Conservation (phyloP, 2,329 filamentous ascomycete species). For the Ophiostoma pallidulum region DNA sequence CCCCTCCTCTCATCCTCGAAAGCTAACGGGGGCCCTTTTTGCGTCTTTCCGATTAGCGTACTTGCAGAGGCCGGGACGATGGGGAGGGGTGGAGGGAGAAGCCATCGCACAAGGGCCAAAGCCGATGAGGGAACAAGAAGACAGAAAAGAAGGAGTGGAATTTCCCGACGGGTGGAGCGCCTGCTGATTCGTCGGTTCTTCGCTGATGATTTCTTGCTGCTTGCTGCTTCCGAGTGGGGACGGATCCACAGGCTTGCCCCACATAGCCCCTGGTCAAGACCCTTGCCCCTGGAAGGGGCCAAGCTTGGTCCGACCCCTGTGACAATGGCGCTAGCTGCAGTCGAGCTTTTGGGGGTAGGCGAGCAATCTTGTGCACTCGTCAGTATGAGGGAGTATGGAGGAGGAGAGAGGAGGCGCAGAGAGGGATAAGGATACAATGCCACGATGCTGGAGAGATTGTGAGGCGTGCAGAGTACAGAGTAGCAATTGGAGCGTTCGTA, state of each 20-base stretch:
- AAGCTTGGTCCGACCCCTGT: conserved; percentile 3
- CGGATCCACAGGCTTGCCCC: too few relatives aligned
- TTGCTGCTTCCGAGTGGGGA: too few relatives aligned
- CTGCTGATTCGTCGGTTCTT: conserved; percentile 3
- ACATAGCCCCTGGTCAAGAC: not conserved
- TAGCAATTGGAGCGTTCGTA: too few relatives aligned
- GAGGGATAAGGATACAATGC: too few relatives aligned
- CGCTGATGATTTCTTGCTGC: conserved; percentile 2
- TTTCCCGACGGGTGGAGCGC: not conserved
- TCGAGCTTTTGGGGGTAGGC: too few relatives aligned
- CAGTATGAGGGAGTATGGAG: not conserved
- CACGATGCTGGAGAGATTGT: too few relatives aligned
- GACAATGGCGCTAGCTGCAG: conserved; percentile 8
- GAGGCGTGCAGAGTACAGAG: too few relatives aligned
- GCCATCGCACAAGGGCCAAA: not conserved
- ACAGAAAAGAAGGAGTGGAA: not conserved
- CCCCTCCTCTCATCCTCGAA: too few relatives aligned
- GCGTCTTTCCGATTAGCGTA: conserved; percentile 4
- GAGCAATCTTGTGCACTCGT: not conserved
- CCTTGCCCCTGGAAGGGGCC: too few relatives aligned
- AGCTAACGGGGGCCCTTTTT: too few relatives aligned
- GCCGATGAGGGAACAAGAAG: not conserved
- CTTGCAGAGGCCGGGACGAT: not conserved
- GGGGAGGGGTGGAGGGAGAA: not conserved
- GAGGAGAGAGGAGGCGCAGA: not conserved